phyloP scores from a whole-genome alignment of 2,329 filamentous ascomycete genomes.

The Ophiocordyceps camponoti-leonardi region DNA sequence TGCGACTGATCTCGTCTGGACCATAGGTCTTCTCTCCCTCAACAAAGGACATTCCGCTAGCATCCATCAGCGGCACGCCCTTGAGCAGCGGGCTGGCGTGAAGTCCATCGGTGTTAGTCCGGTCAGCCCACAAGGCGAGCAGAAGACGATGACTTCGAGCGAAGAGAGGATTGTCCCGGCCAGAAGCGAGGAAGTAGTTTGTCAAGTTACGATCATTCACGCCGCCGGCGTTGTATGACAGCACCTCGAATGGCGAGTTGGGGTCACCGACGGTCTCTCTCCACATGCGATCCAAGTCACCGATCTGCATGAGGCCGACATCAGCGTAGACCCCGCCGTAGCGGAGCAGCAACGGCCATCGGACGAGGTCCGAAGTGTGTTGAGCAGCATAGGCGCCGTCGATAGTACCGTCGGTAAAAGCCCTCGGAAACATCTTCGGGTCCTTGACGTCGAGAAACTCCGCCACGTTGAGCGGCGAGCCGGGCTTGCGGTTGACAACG shows the following conservation, averaged over 20 bases:
- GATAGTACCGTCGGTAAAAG: slow-evolving; percentile 30
- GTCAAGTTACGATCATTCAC: slow-evolving; percentile 18
- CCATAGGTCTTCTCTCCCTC: slow-evolving; percentile 12
- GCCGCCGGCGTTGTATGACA: slow-evolving; percentile 25
- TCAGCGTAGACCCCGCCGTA: slow-evolving; percentile 43
- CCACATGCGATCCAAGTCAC: slow-evolving; percentile 38
- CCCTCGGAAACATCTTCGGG: slow-evolving; percentile 24
- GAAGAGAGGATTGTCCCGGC: slow-evolving; percentile 27
- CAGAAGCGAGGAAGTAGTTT: slow-evolving; percentile 30
- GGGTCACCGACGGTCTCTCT: slow-evolving; percentile 26
- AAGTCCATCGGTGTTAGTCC: slow-evolving; percentile 32
- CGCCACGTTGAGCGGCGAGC: slow-evolving; percentile 28
- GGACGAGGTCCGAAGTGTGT: slow-evolving; percentile 40
- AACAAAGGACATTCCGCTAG: slow-evolving; percentile 3
- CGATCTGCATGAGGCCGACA: slow-evolving; percentile 38
- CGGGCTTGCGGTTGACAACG: slow-evolving; percentile 26
- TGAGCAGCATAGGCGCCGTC: slow-evolving; percentile 31
- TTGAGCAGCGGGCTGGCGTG: slow-evolving; percentile 26
- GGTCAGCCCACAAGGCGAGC: slow-evolving; percentile 34
- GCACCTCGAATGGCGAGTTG: slow-evolving; percentile 25
- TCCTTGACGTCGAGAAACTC: slow-evolving; percentile 30
- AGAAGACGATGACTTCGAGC: slow-evolving; percentile 27
- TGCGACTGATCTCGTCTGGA: slow-evolving; percentile 19
- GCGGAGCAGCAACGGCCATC: slow-evolving; percentile 35
- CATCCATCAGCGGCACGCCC: slow-evolving; percentile 21